Percentiles rank a stretch among this genome's conserved stretches.
These are phyloP conservation scores for Orbilia quercus DNA, from an alignment of 2,329 filamentous ascomycete species.

Conservation along the genomic window DNA sequence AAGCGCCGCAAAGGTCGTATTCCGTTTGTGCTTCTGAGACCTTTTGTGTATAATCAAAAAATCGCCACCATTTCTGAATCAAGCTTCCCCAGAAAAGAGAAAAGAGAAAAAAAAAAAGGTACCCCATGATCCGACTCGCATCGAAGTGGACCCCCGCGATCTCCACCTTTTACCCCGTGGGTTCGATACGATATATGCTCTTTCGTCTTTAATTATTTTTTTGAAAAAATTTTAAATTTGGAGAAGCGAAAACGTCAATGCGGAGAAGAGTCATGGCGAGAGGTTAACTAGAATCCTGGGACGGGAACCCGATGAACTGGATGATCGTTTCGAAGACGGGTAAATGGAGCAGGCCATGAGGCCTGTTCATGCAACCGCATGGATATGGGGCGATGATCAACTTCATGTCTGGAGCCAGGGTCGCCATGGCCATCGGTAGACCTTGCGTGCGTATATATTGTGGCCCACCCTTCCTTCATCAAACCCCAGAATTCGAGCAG, in stretches of 20 bases:
- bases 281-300: slow-evolving; percentile 12
- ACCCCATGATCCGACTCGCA: slow-evolving; percentile 26
- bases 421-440: neutral
- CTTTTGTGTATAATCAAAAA: slow-evolving; percentile 4
- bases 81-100: slow-evolving; percentile 39
- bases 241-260: slow-evolving; percentile 3
- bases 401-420: slow-evolving; percentile 6
- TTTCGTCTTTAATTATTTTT: no score
- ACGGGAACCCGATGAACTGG: slow-evolving; percentile 24
- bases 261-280: slow-evolving; percentile 19
- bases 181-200: slow-evolving; percentile 25
- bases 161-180: slow-evolving; percentile 35
- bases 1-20: slow-evolving; percentile 1
- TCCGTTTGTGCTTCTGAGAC: neutral
- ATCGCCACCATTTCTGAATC: neutral
- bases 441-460: slow-evolving; percentile 20
- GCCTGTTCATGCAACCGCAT: slow-evolving; percentile 14
- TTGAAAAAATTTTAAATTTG: neutral
- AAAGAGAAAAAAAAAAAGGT: no score
- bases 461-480: slow-evolving; percentile 9
- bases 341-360: slow-evolving; percentile 39
- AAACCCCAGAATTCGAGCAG: neutral
- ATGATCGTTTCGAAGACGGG: slow-evolving; percentile 53
- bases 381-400: slow-evolving; percentile 1
- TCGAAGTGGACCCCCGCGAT: neutral